Evolutionary conservation across 345 rosid genomes (phyloP).

Genomic region (Citrus australasica): DNA sequence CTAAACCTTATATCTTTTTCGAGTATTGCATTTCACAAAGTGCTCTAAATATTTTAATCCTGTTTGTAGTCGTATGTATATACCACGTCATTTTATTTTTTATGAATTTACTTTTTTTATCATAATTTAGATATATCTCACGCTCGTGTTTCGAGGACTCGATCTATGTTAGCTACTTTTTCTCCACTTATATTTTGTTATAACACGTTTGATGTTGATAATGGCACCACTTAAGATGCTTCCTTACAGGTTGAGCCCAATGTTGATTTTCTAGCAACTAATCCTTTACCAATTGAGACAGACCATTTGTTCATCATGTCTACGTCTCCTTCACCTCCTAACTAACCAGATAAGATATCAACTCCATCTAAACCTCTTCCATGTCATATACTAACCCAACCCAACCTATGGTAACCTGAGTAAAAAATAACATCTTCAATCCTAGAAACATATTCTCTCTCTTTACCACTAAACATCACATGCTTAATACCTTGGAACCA

Average conservation of each 20-base stretch:
- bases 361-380: neutral
- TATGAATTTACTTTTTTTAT: neutral
- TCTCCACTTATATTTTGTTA: no score
- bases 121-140: neutral
- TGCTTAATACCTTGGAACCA: neutral
- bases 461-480: neutral
- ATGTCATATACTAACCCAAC: neutral
- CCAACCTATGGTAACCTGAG: neutral
- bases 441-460: neutral
- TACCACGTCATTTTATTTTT: neutral
- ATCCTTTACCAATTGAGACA: no score
- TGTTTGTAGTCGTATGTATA: neutral
- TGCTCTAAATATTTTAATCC: no score
- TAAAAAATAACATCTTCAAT: neutral
- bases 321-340: neutral
- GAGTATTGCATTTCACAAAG: neutral
- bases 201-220: no score
- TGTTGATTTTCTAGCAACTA: no score
- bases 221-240: no score
- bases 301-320: no score
- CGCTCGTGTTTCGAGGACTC: neutral
- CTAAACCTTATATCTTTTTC: neutral
- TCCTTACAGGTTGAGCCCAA: no score
- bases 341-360: neutral
- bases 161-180: no score